Evolutionary conservation across 768 basidiomycete species (phyloP).

Genomic region (Suillus spraguei): DNA sequence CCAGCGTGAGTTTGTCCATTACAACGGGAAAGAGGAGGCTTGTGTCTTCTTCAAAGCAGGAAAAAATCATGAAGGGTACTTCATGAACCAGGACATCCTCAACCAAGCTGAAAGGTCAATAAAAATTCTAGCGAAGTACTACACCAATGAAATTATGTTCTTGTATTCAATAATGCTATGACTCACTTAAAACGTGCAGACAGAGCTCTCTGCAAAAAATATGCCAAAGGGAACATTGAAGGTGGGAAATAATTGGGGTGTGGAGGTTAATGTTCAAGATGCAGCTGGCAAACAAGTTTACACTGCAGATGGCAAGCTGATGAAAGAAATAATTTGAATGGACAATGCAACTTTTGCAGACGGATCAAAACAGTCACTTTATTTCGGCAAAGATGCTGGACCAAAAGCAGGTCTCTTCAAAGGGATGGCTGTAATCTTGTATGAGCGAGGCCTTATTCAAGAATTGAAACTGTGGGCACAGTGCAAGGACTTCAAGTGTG

Average conservation of each 20-base stretch:
- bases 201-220: slow-evolving; percentile 22
- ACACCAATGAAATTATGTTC: slow-evolving; percentile 33
- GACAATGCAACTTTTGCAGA: too few species aligned
- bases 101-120: slow-evolving; percentile 29
- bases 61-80: too few species aligned
- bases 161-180: slow-evolving; percentile 28
- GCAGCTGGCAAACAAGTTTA: slow-evolving; percentile 18
- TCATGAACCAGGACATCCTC: neutral
- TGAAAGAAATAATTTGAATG: slow-evolving; percentile 18
- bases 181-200: slow-evolving; percentile 26
- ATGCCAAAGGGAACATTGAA: slow-evolving; percentile 17
- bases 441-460: too few species aligned
- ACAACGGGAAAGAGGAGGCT: too few species aligned
- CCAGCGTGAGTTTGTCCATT: too few species aligned
- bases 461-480: too few species aligned
- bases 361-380: too few species aligned
- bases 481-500: too few species aligned
- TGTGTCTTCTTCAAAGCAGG: too few species aligned
- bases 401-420: too few species aligned
- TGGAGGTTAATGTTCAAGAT: slow-evolving; percentile 25
- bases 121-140: slow-evolving; percentile 27
- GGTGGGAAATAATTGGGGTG: neutral
- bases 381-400: too few species aligned
- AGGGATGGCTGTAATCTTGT: too few species aligned
- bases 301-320: slow-evolving; percentile 17